Conservation (phyloP, 2,329 filamentous ascomycete genomes). For the Botrytis deweyae region DNA sequence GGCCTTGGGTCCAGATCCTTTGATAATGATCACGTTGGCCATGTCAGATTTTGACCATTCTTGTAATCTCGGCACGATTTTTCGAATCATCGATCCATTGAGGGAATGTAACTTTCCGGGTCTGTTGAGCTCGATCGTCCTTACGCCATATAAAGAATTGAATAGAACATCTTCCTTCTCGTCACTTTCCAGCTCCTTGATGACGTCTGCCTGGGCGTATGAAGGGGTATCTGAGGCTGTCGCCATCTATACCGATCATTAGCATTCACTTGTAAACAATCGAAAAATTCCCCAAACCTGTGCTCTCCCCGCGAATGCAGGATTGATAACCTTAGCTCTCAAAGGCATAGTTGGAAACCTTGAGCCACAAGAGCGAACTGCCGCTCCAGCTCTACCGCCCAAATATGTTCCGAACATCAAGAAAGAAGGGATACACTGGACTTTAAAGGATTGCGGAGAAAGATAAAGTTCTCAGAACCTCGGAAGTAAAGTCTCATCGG, state of each 20-base stretch:
- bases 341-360: constrained; percentile 68
- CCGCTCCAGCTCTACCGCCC: constrained; percentile 53
- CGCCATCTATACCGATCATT: constrained; percentile 43
- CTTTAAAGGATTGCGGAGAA: constrained; percentile 26
- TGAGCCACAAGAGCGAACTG: constrained; percentile 46
- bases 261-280: constrained; percentile 25
- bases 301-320: constrained; percentile 53
- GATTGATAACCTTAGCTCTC: constrained; percentile 68
- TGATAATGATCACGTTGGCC: constrained; percentile 89
- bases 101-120: constrained; percentile 90
- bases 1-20: constrained; percentile 79
- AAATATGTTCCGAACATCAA: constrained; percentile 60
- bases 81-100: constrained; percentile 90
- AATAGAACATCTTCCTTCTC: constrained; percentile 91
- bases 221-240: constrained; percentile 23
- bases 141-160: constrained; percentile 81
- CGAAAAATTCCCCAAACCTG: constrained; percentile 45
- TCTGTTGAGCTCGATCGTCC: constrained; percentile 90
- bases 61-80: constrained; percentile 83
- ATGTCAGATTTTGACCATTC: constrained; percentile 96
- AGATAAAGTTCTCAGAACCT: constrained; percentile 18
- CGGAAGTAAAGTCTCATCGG: constrained; percentile 24
- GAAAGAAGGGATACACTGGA: constrained; percentile 31
- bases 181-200: constrained; percentile 52
- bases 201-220: constrained; percentile 32